Conservation (phyloP, 2,329 filamentous ascomycete species). For the Cordyceps militaris region DNA sequence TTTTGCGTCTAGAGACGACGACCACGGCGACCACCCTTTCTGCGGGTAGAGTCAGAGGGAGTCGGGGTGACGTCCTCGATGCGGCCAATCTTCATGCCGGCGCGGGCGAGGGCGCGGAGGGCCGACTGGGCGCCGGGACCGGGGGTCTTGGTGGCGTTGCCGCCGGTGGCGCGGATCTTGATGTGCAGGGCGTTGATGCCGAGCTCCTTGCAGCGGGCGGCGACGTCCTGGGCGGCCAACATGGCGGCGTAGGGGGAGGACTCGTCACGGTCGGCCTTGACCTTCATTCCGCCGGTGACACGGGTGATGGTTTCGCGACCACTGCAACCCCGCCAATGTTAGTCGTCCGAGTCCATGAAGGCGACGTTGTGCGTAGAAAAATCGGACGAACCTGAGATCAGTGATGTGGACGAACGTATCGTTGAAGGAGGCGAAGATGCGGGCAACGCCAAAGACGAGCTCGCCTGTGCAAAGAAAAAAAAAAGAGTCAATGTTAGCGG, state of each 20-base stretch:
- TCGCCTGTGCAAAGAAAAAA: constrained; percentile 53
- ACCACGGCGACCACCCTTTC: constrained; percentile 99
- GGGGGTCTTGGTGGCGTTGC: constrained; percentile 99
- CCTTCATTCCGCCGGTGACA: constrained; percentile 99
- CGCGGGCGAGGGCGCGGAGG: constrained; percentile 96
- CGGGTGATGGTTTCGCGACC: constrained; percentile 99
- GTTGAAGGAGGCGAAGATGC: constrained; percentile 93
- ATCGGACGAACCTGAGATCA: constrained; percentile 81
- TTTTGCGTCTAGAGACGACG: constrained; percentile 73
- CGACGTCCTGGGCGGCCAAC: constrained; percentile 99
- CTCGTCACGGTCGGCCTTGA: constrained; percentile 99
- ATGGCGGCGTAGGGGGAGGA: constrained; percentile 99
- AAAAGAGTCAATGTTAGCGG: constrained; percentile 14
- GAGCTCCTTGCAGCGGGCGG: constrained; percentile 69
- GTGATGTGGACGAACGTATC: constrained; percentile 97
- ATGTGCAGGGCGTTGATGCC: constrained; percentile 92
- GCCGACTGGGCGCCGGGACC: constrained; percentile 98
- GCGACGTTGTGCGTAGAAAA: constrained; percentile 11
- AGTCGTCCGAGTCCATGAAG: constrained; percentile 16
- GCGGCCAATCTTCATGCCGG: constrained; percentile 99
- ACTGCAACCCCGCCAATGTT: constrained; percentile 43
- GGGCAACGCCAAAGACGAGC: constrained; percentile 95
- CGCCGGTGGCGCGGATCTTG: constrained; percentile 99
- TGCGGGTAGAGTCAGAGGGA: constrained; percentile 97
- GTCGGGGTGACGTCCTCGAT: constrained; percentile 99